Percentiles rank a stretch among this genome's conserved stretches.
phyloP scores from a whole-genome alignment of 352 stramenopile genomes.

The Pythium scleroteichum region DNA sequence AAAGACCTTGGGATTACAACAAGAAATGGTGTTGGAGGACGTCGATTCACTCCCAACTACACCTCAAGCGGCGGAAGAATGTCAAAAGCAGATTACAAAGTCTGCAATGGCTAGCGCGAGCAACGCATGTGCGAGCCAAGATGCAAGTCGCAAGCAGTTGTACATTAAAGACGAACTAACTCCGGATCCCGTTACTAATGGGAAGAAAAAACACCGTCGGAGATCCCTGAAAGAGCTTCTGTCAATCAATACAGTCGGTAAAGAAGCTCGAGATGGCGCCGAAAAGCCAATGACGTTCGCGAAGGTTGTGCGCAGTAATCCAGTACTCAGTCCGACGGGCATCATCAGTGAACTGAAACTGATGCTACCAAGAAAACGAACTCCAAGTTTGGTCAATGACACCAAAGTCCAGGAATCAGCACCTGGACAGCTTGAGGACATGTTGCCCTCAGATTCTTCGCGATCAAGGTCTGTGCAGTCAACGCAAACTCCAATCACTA shows the following conservation, averaged over 20 bases:
- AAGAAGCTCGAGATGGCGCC: neutral
- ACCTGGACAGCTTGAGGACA: neutral
- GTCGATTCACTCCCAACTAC: conserved; percentile 27
- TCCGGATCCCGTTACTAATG: too few species aligned
- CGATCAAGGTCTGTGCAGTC: neutral
- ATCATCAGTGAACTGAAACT: conserved; percentile 23
- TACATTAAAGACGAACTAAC: too few species aligned
- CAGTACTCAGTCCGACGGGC: conserved; percentile 10
- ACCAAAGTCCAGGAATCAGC: neutral
- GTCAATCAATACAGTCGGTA: neutral
- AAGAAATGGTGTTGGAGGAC: conserved; percentile 33
- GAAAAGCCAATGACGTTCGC: too few species aligned
- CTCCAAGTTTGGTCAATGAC: conserved; percentile 1
- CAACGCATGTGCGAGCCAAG: too few species aligned
- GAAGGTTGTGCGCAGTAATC: neutral
- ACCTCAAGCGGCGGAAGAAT: neutral
- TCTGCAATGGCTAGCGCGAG: too few species aligned
- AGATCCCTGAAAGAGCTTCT: conserved; percentile 4
- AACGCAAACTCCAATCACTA: conserved; percentile 16
- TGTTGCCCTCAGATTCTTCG: neutral
- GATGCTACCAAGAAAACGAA: conserved; percentile 12
- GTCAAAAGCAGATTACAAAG: too few species aligned
- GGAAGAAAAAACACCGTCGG: neutral
- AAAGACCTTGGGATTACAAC: neutral
- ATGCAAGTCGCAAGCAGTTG: too few species aligned